Evolutionary conservation across 2,329 filamentous ascomycete genomes (phyloP), one percentile per base, ranked within the genome.

Genomic region (Monosporascus sp.): DNA sequence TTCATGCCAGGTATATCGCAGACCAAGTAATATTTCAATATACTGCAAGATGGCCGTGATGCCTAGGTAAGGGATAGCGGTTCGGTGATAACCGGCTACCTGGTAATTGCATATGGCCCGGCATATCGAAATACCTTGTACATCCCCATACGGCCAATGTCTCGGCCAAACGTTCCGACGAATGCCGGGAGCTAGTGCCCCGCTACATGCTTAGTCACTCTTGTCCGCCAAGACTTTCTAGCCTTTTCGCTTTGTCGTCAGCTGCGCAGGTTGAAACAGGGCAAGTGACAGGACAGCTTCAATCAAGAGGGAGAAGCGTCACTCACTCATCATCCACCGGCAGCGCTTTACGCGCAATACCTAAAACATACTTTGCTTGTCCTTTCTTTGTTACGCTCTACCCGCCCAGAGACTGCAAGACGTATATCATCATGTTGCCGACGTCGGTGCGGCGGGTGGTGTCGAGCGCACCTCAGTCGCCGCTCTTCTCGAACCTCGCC

Each of bases 391-490:
- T 27, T 8, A 45, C 55, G 5, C 2, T 11, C n/a, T 7, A 4
- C 19, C 24, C 26, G 16, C 14, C 8, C 20, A 31, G 24, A 26
- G 43, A 17, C 11, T 16, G 22, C 24, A 19, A n/a, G 6, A 19
- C 17, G 9, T 26, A 46, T 14, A 61, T 58, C 53, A 72, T 64
- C 61, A 82, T 82, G 79, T 67, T 83, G 67, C 78, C 78, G 63
- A 74, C 74, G 53, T 80, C 80, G 65, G 73, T 82, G 70, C 78
- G 80, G 68, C 79, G 80, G 63, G 75, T 79, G 56, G 77, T 75
- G 58, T 68, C 74, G 60, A 71, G 74, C 55, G 70, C 74, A 59
- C 74, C 78, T 53, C 74, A 74, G 63, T 72, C 74, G 46, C 65
- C 74, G 48, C 63, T 78, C 59, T 67, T 75, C 50, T 72, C 77